Percentiles rank a stretch among this genome's conserved stretches.
Evolutionary conservation across 352 stramenopile genomes (phyloP).

Genomic region (Pythium phragmiticola): DNA sequence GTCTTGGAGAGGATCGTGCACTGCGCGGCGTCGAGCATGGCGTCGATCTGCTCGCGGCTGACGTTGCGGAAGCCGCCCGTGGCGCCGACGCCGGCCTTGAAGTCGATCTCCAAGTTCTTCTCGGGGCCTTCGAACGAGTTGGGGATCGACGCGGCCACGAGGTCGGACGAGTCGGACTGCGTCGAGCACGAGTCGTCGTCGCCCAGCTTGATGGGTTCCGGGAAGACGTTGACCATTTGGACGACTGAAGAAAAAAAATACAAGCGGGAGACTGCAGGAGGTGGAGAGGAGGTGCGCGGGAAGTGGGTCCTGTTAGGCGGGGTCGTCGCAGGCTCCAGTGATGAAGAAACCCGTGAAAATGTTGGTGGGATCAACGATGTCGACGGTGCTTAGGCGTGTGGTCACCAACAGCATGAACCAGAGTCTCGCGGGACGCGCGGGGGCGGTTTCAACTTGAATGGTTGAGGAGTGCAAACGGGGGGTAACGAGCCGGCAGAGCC

Average conservation of each 20-base stretch:
- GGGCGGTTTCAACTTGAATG: constrained; percentile 25
- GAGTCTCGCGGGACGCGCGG: constrained; percentile 24
- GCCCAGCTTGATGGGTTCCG: constrained; percentile 66
- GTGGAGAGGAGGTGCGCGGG: not conserved
- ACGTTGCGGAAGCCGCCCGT: constrained; percentile 91
- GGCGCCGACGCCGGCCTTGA: constrained; percentile 70
- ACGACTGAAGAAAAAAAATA: constrained; percentile 1
- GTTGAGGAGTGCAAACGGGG: constrained; percentile 18
- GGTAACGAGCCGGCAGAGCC: constrained; percentile 19
- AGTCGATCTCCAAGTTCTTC: constrained; percentile 97
- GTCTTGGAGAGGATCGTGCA: constrained; percentile 97
- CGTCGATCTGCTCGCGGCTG: constrained; percentile 85
- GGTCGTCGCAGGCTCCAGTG: constrained; percentile 88
- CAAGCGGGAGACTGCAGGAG: not conserved
- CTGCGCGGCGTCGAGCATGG: constrained; percentile 92
- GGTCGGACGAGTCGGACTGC: constrained; percentile 62
- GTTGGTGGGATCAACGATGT: constrained; percentile 86
- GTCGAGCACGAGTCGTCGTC: constrained; percentile 74
- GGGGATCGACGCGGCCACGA: constrained; percentile 33
- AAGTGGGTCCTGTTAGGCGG: constrained; percentile 63
- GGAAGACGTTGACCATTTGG: constrained; percentile 55
- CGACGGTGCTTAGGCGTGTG: constrained; percentile 60
- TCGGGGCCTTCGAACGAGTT: constrained; percentile 98
- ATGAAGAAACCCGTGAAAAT: constrained; percentile 91
- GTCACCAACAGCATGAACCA: constrained; percentile 82